phyloP scores from a whole-genome alignment of 148 eudicot genomes.

The Pharnaceum exiguum region DNA sequence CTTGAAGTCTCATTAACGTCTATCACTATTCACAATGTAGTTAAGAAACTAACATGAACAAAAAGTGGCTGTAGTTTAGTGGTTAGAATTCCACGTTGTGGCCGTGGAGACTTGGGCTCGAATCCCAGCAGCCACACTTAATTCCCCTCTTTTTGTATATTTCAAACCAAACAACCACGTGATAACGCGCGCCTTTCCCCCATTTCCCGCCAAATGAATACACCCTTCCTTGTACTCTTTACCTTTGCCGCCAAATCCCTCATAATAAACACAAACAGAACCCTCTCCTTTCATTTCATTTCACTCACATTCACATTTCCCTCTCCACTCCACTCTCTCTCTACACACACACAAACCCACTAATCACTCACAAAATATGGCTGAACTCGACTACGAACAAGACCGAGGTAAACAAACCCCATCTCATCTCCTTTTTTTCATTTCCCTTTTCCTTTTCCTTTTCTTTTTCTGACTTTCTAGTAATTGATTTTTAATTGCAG shows the following conservation, averaged over 20 bases:
- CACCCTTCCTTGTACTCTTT: background rate
- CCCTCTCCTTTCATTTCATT: background rate
- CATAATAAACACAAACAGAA: too few relatives aligned
- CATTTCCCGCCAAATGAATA: conserved; percentile 25
- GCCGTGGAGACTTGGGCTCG: conserved; percentile 45
- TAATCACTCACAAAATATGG: conserved; percentile 30
- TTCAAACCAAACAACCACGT: background rate
- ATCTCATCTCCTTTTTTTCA: background rate
- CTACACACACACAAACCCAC: conserved; percentile 20
- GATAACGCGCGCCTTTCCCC: background rate
- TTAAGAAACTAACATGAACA: background rate
- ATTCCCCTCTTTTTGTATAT: background rate
- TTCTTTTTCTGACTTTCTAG: too few relatives aligned
- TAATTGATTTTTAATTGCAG: conserved; percentile 30
- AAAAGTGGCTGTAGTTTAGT: conserved; percentile 37
- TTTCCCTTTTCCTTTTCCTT: background rate
- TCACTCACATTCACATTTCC: conserved; percentile 4
- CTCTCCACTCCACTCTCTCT: background rate
- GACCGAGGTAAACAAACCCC: conserved; percentile 48
- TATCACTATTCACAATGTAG: too few relatives aligned
- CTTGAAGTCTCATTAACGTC: too few relatives aligned
- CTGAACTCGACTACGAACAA: conserved; percentile 48
- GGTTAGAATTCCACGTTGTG: conserved; percentile 41
- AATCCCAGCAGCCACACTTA: conserved; percentile 35
- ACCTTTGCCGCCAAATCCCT: conserved; percentile 50